A percentile compares a stretch with the other conserved stretches of the same genome.
phyloP scores from a whole-genome alignment of 2,329 filamentous ascomycete species.

The Massarina eburnea region DNA sequence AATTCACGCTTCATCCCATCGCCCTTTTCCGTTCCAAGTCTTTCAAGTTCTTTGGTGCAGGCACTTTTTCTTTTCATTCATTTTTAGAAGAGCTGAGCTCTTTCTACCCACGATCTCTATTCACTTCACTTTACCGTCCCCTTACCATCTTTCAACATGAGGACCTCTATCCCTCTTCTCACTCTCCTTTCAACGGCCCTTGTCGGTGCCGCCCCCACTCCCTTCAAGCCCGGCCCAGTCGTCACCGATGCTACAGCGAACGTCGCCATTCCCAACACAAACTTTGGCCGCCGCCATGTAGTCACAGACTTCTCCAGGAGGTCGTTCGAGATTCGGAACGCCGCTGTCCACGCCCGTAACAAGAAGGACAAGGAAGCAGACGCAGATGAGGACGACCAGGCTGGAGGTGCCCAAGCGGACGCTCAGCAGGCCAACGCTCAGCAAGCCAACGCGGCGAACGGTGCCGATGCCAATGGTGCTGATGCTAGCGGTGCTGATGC shows the following conservation, averaged over 20 bases:
- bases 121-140: constrained; percentile 7
- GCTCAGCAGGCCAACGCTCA: background rate
- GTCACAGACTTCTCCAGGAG: constrained; percentile 29
- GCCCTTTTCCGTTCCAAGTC: constrained; percentile 12
- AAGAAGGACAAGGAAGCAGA: background rate
- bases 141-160: constrained; percentile 35
- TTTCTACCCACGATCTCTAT: constrained; percentile 17
- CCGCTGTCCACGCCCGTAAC: background rate
- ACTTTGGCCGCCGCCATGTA: constrained; percentile 25
- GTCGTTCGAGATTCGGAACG: constrained; percentile 29
- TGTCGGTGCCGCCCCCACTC: constrained; percentile 34
- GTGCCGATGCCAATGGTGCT: background rate
- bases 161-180: constrained; percentile 34
- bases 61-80: constrained; percentile 22
- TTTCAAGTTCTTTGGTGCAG: constrained; percentile 31
- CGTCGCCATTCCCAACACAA: constrained; percentile 22
- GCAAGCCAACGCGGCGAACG: background rate
- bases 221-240: constrained; percentile 32
- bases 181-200: constrained; percentile 38
- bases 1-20: constrained; percentile 12
- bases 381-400: background rate
- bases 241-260: constrained; percentile 25
- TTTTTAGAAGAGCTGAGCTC: constrained; percentile 37
- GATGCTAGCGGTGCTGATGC: background rate
- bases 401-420: background rate